Base-by-base conservation (phyloP, 1,284 basidiomycete species). In the Coniferiporia weirii region DNA sequence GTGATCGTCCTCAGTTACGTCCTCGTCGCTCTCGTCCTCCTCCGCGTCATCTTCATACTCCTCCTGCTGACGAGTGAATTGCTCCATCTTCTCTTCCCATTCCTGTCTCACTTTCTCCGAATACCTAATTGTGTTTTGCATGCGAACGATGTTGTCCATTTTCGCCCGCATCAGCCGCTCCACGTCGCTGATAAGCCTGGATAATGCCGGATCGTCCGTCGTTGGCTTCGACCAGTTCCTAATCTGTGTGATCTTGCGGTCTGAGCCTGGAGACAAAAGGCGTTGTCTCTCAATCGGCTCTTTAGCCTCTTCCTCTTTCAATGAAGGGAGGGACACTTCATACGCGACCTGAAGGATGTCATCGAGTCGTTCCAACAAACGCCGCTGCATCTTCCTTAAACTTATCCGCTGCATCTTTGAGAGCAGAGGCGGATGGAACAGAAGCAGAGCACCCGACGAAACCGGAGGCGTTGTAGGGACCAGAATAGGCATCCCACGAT, bases 111-210 rank as follows among this genome's bases (percentile, higher is more conserved):
- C 92, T 75, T 97, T 97, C 76, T 99, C 97, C 38, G 94, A 89
- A 72, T 99, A 99, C 61, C 93, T 82, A 65, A 99, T 97, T 22
- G 95, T 98, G 71, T 98, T 98, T 74, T 97, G 92, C 87, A 99
- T 89, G 46, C 97, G 89, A 61, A 95, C 93, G 51, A 98, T 91
- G 63, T 90, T 94, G 73, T 95, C 95, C 63, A 95, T 84, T 79
- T 99, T 99, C 72, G 91, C 86, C 40, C 91, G 82, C 79, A 97
- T 91, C 40, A 96, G 83, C 40, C 89, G 83, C 66, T 95, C 93
- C 7, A 89, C 89, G 68, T 99, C 95, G 61, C 87, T 82, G 56
- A 91, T 82, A 35, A 99, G 81, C 65, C 91, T 83, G 5, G 82
- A 78, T 55, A 99, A 76, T 0, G 93, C 95, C 0, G 84, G 76